phyloP scores from a whole-genome alignment of 2,329 filamentous ascomycete species.

The Gnomoniopsis sp. region DNA sequence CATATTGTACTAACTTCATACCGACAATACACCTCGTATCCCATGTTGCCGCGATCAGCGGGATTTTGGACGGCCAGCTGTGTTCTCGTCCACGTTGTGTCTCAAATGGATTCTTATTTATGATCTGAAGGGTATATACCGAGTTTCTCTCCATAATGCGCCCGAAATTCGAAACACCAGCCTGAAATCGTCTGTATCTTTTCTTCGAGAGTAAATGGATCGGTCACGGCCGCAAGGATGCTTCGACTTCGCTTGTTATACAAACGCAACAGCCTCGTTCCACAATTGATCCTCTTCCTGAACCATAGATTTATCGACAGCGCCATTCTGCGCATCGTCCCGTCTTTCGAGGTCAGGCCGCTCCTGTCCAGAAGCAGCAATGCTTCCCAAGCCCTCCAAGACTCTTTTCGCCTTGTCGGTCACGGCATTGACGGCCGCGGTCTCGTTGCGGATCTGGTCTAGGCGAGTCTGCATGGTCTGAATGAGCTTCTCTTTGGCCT shows the following conservation, averaged over 20 bases:
- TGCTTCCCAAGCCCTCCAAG: conserved; percentile 63
- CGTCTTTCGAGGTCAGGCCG: background rate
- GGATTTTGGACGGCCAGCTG: too few relatives aligned
- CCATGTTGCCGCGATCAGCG: too few relatives aligned
- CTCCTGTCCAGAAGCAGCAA: conserved; percentile 32
- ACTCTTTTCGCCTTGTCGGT: conserved; percentile 71
- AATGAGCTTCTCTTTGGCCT: conserved; percentile 84
- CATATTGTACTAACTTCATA: too few relatives aligned
- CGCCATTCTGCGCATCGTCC: background rate
- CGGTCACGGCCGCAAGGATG: background rate
- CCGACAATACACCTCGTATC: too few relatives aligned
- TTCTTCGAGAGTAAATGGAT: background rate
- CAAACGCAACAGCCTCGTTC: background rate
- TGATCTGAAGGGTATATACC: background rate
- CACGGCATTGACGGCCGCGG: conserved; percentile 62
- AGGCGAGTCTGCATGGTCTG: conserved; percentile 83
- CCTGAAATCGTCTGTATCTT: background rate
- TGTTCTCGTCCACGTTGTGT: too few relatives aligned
- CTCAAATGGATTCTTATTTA: too few relatives aligned
- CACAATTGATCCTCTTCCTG: conserved; percentile 8
- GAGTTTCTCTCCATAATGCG: background rate
- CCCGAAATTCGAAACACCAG: too few relatives aligned
- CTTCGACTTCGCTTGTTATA: background rate
- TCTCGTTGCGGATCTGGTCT: conserved; percentile 69
- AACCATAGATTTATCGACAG: background rate